phyloP scores from a whole-genome alignment of 768 basidiomycete species.

The Gymnopilus dilepis region DNA sequence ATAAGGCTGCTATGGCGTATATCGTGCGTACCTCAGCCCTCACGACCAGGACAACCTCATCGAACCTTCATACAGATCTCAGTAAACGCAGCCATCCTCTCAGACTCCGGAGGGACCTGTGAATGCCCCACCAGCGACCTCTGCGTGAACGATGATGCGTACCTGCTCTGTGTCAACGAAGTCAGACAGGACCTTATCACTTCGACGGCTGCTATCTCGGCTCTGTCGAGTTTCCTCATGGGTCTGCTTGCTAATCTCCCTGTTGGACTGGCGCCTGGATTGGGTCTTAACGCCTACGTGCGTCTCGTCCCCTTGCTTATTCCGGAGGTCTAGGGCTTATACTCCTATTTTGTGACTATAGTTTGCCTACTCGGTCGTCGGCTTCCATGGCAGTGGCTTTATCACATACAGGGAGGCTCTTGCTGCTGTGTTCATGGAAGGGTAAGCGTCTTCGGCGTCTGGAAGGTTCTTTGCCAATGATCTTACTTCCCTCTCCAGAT shows the following conservation, averaged over 20 bases:
- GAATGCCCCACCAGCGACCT: constrained; percentile 67
- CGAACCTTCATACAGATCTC: constrained; percentile 58
- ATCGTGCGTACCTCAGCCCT: constrained; percentile 55
- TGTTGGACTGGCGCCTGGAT: constrained; percentile 85
- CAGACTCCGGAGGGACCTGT: constrained; percentile 81
- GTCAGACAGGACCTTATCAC: constrained; percentile 82
- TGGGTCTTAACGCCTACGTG: constrained; percentile 84
- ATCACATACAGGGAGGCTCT: constrained; percentile 82
- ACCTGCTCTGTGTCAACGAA: constrained; percentile 61
- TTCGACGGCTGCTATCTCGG: constrained; percentile 77
- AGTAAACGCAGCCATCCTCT: constrained; percentile 82
- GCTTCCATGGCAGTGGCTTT: constrained; percentile 76
- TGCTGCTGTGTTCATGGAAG: constrained; percentile 87
- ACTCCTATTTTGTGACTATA: constrained; percentile 31
- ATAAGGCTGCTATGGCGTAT: constrained; percentile 82
- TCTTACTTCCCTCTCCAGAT: constrained; percentile 44
- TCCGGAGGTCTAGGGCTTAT: background rate
- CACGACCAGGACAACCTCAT: background rate
- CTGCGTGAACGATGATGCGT: constrained; percentile 57
- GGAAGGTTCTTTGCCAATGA: background rate
- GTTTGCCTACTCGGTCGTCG: constrained; percentile 90
- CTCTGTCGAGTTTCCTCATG: constrained; percentile 81
- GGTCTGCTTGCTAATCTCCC: constrained; percentile 87
- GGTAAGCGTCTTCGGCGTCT: constrained; percentile 52
- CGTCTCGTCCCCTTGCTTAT: constrained; percentile 28